These are phyloP conservation scores for Phytophthora litchii DNA, from an alignment of 352 stramenopile species.

Conservation along the genomic window DNA sequence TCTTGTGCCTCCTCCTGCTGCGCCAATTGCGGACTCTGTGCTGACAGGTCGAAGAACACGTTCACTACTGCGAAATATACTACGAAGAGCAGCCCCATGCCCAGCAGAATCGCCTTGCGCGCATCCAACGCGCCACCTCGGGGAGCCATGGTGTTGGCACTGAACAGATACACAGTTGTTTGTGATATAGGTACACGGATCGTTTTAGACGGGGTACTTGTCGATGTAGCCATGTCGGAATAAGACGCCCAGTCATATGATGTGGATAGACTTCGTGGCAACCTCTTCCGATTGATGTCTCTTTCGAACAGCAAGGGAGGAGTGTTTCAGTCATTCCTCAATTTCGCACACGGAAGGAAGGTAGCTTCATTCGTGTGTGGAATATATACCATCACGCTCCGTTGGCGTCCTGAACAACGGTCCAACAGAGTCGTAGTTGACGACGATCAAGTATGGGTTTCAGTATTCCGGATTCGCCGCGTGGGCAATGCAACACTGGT, in stretches of 20 bases:
- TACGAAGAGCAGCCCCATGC: constrained; percentile 62
- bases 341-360: constrained; percentile 28
- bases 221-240: too few relatives aligned
- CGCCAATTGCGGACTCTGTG: constrained; percentile 8
- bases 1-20: constrained; percentile 11
- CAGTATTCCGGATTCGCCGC: constrained; percentile 68
- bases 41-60: constrained; percentile 62
- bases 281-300: constrained; percentile 7
- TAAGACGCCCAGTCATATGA: constrained; percentile 22
- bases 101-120: constrained; percentile 61
- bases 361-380: constrained; percentile 15
- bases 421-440: too few relatives aligned
- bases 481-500: constrained; percentile 12
- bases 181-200: constrained; percentile 16
- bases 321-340: constrained; percentile 11
- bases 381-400: constrained; percentile 29
- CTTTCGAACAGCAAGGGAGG: not conserved
- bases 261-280: constrained; percentile 5
- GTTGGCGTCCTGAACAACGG: constrained; percentile 10
- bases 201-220: constrained; percentile 8
- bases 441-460: constrained; percentile 60
- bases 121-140: constrained; percentile 37
- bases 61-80: constrained; percentile 73
- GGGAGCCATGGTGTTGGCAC: constrained; percentile 20
- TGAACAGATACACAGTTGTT: constrained; percentile 14